A percentile compares a stretch with the other conserved stretches of the same genome.
Conservation (phyloP, 345 rosid species). For the Gossypium mustelinum region DNA sequence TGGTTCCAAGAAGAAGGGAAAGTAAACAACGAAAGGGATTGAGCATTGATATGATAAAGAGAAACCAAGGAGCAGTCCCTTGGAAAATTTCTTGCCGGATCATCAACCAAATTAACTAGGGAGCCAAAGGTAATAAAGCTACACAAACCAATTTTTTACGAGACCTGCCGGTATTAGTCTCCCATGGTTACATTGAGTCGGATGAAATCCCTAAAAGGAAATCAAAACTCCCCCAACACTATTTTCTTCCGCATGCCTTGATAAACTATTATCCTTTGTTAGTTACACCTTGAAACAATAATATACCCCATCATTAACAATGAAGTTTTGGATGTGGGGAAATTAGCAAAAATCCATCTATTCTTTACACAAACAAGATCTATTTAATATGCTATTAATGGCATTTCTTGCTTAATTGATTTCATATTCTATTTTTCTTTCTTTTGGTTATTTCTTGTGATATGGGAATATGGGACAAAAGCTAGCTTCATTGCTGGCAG, state of each 20-base stretch:
- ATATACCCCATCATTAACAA: too few relatives aligned
- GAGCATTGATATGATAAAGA: conserved; percentile 72
- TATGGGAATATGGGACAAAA: neutral
- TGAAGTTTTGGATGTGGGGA: too few relatives aligned
- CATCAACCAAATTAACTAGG: conserved; percentile 27
- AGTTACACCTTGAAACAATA: too few relatives aligned
- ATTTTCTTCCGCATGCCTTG: neutral
- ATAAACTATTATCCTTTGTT: neutral
- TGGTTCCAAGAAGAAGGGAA: conserved; percentile 45
- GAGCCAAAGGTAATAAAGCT: conserved; percentile 24
- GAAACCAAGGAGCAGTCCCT: conserved; percentile 60
- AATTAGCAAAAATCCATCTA: too few relatives aligned
- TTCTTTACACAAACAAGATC: too few relatives aligned
- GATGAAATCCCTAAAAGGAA: too few relatives aligned
- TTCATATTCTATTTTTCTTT: neutral
- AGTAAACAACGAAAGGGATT: conserved; percentile 28
- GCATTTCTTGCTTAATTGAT: neutral
- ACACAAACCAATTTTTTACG: neutral
- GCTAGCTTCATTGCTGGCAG: neutral
- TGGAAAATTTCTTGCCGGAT: conserved; percentile 60
- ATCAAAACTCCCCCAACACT: too few relatives aligned
- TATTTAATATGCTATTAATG: too few relatives aligned
- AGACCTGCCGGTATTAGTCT: neutral
- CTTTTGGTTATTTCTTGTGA: conserved; percentile 2
- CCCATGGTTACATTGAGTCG: conserved; percentile 12